Evolutionary conservation across 148 eudicot genomes (phyloP).

Genomic region (Vaccinium vitisidaea): DNA sequence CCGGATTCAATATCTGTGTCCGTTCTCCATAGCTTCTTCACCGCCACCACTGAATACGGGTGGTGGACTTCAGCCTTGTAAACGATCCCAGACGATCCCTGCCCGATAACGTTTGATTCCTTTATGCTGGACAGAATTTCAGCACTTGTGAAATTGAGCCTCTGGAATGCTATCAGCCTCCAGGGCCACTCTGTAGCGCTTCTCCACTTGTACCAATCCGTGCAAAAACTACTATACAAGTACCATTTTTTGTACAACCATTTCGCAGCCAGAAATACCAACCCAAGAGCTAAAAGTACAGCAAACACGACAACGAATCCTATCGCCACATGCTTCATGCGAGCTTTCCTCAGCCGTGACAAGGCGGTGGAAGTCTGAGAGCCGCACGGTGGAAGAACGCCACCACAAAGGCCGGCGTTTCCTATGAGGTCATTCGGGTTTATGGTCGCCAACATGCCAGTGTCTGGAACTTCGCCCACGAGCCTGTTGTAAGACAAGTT

Average conservation of each 20-base stretch:
- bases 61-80: slow-evolving; percentile 74
- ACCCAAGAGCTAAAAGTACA: slow-evolving; percentile 39
- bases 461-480: slow-evolving; percentile 64
- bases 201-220: slow-evolving; percentile 45
- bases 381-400: slow-evolving; percentile 70
- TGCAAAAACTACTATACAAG: slow-evolving; percentile 57
- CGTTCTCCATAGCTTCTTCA: slow-evolving; percentile 82
- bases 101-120: slow-evolving; percentile 79
- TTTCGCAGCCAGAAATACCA: slow-evolving; percentile 35
- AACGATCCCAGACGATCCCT: slow-evolving; percentile 78
- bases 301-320: slow-evolving; percentile 63
- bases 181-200: slow-evolving; percentile 73
- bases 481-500: slow-evolving; percentile 80
- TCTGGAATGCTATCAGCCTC: slow-evolving; percentile 85
- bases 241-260: slow-evolving; percentile 57
- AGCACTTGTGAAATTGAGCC: slow-evolving; percentile 59
- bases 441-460: slow-evolving; percentile 62
- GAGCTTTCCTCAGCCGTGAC: slow-evolving; percentile 26
- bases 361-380: slow-evolving; percentile 25
- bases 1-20: slow-evolving; percentile 58
- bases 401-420: slow-evolving; percentile 71
- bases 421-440: slow-evolving; percentile 73
- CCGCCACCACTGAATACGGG: slow-evolving; percentile 59
- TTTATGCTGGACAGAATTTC: slow-evolving; percentile 72
- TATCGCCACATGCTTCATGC: slow-evolving; percentile 45